These are phyloP conservation scores for Hippophae gyantsensis DNA, from an alignment of 306 rosid species.

Conservation along the genomic window DNA sequence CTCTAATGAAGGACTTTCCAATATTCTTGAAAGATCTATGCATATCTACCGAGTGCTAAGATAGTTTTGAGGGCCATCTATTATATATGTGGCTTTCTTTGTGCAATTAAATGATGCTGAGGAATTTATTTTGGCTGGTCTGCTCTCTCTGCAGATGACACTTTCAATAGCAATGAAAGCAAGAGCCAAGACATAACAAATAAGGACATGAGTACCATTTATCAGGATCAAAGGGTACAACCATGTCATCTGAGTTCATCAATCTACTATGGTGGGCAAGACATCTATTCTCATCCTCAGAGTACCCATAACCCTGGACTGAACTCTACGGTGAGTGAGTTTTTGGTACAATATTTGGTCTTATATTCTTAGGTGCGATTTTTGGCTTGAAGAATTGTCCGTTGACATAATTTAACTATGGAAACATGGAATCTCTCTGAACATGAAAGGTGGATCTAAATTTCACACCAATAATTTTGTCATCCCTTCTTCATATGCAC, in stretches of 20 bases:
- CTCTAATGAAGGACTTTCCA: too few relatives aligned
- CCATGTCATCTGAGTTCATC: constrained; percentile 92
- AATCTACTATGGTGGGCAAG: constrained; percentile 90
- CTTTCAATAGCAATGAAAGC: constrained; percentile 21
- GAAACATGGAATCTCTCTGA: neutral
- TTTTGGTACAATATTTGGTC: neutral
- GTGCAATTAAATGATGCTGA: neutral
- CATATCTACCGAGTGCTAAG: too few relatives aligned
- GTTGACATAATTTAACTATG: neutral
- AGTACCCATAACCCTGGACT: constrained; percentile 25
- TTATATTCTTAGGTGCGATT: neutral
- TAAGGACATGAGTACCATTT: constrained; percentile 43
- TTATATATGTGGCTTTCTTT: neutral
- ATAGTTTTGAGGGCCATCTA: neutral
- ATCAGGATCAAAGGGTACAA: constrained; percentile 60
- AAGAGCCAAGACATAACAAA: constrained; percentile 32
- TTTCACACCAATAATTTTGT: too few relatives aligned
- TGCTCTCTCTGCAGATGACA: constrained; percentile 33
- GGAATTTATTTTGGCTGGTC: too few relatives aligned
- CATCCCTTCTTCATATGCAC: too few relatives aligned
- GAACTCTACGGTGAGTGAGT: constrained; percentile 38
- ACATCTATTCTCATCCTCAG: constrained; percentile 48
- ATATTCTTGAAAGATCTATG: too few relatives aligned
- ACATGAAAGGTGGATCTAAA: neutral
- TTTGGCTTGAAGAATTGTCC: neutral